Conservation (phyloP, 2,329 filamentous ascomycete genomes). For the Cladobotryum protrusum region DNA sequence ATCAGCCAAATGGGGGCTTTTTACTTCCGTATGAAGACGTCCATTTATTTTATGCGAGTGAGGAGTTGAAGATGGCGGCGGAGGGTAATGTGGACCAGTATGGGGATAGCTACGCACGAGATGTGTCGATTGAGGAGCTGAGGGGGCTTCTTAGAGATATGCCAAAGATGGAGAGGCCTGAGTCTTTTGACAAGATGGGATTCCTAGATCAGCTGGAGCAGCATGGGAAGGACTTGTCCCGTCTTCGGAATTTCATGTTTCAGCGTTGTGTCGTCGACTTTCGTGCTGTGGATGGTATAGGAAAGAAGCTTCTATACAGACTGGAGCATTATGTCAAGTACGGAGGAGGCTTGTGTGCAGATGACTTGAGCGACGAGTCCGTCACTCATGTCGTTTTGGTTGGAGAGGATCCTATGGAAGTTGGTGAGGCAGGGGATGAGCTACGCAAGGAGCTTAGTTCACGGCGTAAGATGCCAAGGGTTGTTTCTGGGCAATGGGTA, state of each 20-base stretch:
- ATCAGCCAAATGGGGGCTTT: conserved; percentile 48
- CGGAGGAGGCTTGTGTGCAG: conserved; percentile 55
- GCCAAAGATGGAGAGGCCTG: conserved; percentile 39
- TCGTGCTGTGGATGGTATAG: conserved; percentile 22
- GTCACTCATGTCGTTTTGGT: conserved; percentile 68
- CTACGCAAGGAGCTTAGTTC: conserved; percentile 41
- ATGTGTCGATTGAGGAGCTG: conserved; percentile 60
- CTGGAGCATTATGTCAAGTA: conserved; percentile 59
- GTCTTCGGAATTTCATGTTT: conserved; percentile 49
- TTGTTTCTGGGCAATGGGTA: conserved; percentile 69
- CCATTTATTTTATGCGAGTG: conserved; percentile 67
- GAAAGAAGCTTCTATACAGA: conserved; percentile 31
- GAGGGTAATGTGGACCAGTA: conserved; percentile 64
- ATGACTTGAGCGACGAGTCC: conserved; percentile 41
- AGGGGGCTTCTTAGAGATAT: conserved; percentile 43
- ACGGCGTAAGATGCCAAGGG: conserved; percentile 52
- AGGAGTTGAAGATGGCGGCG: conserved; percentile 48
- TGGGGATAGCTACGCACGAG: conserved; percentile 76
- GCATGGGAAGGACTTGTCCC: conserved; percentile 47
- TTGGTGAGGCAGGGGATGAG: conserved; percentile 32
- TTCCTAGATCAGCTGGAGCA: conserved; percentile 52
- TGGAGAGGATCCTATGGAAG: conserved; percentile 33
- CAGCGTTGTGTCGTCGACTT: conserved; percentile 39
- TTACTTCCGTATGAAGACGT: conserved; percentile 55
- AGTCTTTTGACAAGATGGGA: conserved; percentile 35